Percentiles rank a stretch among this genome's conserved stretches.
Conservation (phyloP, 257 asterid species). For the Solanum tarapatanum region DNA sequence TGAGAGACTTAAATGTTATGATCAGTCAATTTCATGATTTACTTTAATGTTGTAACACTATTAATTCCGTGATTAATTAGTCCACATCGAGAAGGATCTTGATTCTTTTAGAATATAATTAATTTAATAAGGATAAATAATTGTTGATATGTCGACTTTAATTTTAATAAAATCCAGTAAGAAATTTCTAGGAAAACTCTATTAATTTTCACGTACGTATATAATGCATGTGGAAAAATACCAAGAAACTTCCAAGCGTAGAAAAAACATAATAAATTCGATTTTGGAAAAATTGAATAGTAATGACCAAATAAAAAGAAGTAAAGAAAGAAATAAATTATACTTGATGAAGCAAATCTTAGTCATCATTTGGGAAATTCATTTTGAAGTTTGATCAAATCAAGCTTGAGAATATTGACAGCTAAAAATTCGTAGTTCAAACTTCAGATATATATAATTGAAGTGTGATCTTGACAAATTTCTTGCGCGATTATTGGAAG, state of each 20-base stretch:
- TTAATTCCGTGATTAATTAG: neutral
- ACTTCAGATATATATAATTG: neutral
- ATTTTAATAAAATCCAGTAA: neutral
- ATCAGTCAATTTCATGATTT: neutral
- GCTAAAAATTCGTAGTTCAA: neutral
- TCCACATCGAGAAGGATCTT: neutral
- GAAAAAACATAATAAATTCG: neutral
- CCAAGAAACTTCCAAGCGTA: neutral
- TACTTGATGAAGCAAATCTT: neutral
- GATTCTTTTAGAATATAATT: neutral
- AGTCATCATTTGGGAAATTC: neutral
- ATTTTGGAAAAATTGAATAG: neutral
- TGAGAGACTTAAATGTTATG: neutral
- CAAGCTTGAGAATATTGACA: neutral
- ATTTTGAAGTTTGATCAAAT: neutral
- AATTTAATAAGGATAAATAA: neutral
- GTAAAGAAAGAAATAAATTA: neutral
- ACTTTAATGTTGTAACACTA: neutral
- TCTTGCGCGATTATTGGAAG: neutral
- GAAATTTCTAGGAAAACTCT: neutral
- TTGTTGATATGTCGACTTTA: neutral
- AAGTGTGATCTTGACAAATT: neutral
- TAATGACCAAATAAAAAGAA: neutral
- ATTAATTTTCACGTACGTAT: neutral
- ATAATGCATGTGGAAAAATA: neutral